Evolutionary conservation across 306 rosid genomes (phyloP).

Genomic region (Cicer cuneatum): DNA sequence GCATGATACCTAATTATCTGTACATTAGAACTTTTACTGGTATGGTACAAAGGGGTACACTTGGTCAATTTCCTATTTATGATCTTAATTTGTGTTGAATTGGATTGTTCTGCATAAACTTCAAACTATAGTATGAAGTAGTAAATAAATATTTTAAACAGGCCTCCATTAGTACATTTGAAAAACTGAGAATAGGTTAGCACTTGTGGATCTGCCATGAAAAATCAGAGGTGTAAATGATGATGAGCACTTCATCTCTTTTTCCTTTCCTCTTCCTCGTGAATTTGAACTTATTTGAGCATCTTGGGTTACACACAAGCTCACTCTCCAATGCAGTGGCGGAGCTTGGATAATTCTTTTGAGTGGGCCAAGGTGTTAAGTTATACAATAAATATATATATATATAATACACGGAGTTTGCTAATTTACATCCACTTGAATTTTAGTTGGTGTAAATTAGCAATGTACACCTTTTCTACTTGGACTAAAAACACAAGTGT

Average conservation of each 20-base stretch:
- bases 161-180: not conserved
- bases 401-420: too few relatives aligned
- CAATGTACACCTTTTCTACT: too few relatives aligned
- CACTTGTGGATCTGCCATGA: not conserved
- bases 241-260: not conserved
- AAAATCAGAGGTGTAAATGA: constrained; percentile 1
- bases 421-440: too few relatives aligned
- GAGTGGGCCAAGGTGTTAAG: too few relatives aligned
- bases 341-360: too few relatives aligned
- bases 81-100: not conserved
- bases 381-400: too few relatives aligned
- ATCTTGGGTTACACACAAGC: constrained; percentile 10
- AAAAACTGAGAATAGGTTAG: too few relatives aligned
- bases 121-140: not conserved
- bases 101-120: not conserved
- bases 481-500: too few relatives aligned
- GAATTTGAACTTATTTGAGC: not conserved
- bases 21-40: not conserved
- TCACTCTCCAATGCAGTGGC: not conserved
- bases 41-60: not conserved
- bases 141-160: not conserved
- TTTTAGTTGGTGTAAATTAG: too few relatives aligned
- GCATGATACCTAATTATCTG: not conserved
- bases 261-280: not conserved
- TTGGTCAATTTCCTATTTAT: not conserved